Evolutionary conservation across 1,284 basidiomycete species (phyloP), one percentile per base, ranked within the genome.

Genomic region (Fistulina hepatica): DNA sequence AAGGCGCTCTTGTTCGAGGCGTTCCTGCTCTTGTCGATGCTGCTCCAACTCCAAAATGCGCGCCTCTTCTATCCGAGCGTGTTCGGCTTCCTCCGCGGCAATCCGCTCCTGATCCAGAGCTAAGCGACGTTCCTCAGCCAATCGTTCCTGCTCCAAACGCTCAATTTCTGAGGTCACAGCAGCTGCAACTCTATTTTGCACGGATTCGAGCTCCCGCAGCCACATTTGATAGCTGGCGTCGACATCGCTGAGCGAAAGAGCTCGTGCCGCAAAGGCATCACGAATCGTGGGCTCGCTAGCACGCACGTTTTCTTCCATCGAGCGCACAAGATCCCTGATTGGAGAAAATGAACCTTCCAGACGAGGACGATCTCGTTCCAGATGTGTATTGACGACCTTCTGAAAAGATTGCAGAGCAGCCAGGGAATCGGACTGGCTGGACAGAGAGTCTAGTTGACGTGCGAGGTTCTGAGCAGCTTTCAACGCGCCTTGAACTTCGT

Each of bases 141-240:
- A 46, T 31, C 48, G 46, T 20, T 63, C 57, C 17, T 57, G 50
- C 44, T 65, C 61, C 24, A 61, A 33, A 5, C 63, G 56, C 13
- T 46, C 36, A 17, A 49, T 54, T 35, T 60, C 56, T 6, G 51
- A 51, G 38, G 58, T 57, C 40, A 61, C 58, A 3, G 49, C 55
- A 21, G 60, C 64, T 63, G 54, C 8, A 59, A 57, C 20, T 58
- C 55, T 6, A 52, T 49, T 37, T 73, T 47, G 31, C 58, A 52
- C 21, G 51, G 45, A 39, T 56, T 56, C 23, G 80, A 55, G 7
- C 50, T 44, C 2, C 57, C 55, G 6, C 64, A 45, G 39, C 59
- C 63, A 38, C 70, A 64, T 25, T 61, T 53, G 70, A 72, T 80
- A 2, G 59, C 52, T 64, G n/a, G 59, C 44, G 45, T 76, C 70